A percentile compares a stretch with the other conserved stretches of the same genome.
Evolutionary conservation across 73 alveolate genomes (phyloP).

Genomic region (Chromera velia): DNA sequence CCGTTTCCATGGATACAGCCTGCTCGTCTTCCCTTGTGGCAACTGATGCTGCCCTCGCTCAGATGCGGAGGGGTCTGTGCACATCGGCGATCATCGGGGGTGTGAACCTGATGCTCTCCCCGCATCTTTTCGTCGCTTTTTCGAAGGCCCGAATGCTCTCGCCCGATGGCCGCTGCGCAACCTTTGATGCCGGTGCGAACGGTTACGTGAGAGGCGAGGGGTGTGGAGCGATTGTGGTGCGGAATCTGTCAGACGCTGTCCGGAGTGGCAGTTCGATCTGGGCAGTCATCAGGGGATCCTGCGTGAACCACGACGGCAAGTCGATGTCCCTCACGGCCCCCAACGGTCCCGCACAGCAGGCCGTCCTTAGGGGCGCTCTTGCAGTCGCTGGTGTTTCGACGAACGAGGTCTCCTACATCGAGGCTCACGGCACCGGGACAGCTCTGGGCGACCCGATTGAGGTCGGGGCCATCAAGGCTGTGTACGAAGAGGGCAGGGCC

Average conservation of each 20-base stretch:
- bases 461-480: neutral
- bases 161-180: constrained; percentile 39
- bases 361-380: neutral
- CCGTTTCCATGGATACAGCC: constrained; percentile 24
- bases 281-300: neutral
- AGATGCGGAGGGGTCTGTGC: constrained; percentile 27
- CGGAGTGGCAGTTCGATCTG: no score
- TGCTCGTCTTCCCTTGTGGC: constrained; percentile 46
- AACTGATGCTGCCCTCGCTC: constrained; percentile 9
- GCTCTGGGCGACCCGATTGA: neutral
- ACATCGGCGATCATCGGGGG: constrained; percentile 23
- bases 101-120: neutral
- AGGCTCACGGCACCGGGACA: neutral
- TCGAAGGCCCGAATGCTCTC: constrained; percentile 37
- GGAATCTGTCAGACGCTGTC: no score
- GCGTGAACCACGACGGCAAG: neutral
- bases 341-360: neutral
- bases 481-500: neutral
- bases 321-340: neutral
- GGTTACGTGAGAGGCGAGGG: constrained; percentile 24
- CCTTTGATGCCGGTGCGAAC: constrained; percentile 40
- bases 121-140: constrained; percentile 35
- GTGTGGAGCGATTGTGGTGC: constrained; percentile 5
- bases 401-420: neutral
- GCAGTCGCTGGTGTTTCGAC: neutral